Evolutionary conservation across 202 grass and related monocot genomes (phyloP).

Genomic region (Zoysia matrella): DNA sequence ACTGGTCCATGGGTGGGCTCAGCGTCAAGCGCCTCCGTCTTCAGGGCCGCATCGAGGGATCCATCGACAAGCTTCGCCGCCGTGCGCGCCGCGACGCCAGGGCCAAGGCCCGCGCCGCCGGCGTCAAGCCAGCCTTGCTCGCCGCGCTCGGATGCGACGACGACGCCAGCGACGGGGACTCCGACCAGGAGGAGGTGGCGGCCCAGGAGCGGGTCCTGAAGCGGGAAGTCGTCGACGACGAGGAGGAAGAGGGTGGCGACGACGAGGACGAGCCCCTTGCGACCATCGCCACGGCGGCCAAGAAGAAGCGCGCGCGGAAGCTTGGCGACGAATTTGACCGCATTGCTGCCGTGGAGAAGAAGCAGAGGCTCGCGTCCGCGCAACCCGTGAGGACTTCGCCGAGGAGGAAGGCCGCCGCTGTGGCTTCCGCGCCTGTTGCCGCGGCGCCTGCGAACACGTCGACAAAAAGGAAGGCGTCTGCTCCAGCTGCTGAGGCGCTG

Average conservation of each 20-base stretch:
- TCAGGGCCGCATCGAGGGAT: constrained; percentile 93
- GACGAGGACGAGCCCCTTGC: constrained; percentile 30
- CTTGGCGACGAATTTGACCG: constrained; percentile 76
- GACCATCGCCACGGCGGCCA: constrained; percentile 34
- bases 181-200: constrained; percentile 53
- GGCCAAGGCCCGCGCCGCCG: constrained; percentile 44
- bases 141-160: constrained; percentile 51
- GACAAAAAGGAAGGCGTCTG: too few relatives aligned
- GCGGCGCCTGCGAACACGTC: too few relatives aligned
- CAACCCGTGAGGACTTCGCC: too few relatives aligned
- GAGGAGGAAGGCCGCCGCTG: too few relatives aligned
- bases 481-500: too few relatives aligned
- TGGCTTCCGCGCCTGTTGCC: too few relatives aligned
- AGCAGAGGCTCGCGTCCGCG: too few relatives aligned
- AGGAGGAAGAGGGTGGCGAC: constrained; percentile 24
- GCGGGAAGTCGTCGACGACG: constrained; percentile 15
- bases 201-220: constrained; percentile 27
- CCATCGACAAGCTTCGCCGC: constrained; percentile 75
- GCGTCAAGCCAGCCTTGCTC: constrained; percentile 41
- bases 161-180: constrained; percentile 3
- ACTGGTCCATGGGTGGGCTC: constrained; percentile 98
- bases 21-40: constrained; percentile 69
- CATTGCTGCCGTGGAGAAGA: constrained; percentile 50
- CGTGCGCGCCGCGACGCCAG: constrained; percentile 35
- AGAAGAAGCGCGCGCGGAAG: constrained; percentile 66